Conservation (phyloP, 2,329 filamentous ascomycete genomes). For the Sclerotinia sclerotiorum region DNA sequence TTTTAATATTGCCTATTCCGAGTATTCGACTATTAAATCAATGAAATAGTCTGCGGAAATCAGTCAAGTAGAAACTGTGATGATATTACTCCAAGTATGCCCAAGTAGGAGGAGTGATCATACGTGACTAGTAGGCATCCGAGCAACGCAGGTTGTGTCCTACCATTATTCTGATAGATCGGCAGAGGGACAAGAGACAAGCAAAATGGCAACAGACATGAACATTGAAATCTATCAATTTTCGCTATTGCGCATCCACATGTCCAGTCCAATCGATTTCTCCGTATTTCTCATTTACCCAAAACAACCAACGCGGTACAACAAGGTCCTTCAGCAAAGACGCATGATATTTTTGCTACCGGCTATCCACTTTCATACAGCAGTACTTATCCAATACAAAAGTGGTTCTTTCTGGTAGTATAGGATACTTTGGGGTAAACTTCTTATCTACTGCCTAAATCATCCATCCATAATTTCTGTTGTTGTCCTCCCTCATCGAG, state of each 20-base stretch:
- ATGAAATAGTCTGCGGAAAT: too few species aligned
- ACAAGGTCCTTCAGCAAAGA: background rate
- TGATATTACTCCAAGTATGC: too few species aligned
- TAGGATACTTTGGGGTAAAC: too few species aligned
- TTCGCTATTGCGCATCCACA: background rate
- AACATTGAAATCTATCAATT: background rate
- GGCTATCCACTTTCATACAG: background rate
- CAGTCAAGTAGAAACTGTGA: too few species aligned
- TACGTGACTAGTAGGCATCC: background rate
- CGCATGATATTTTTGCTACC: background rate
- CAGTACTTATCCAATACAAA: background rate
- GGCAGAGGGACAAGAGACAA: background rate
- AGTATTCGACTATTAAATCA: too few species aligned
- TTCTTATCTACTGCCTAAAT: too few species aligned
- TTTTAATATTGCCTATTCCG: constrained; percentile 27
- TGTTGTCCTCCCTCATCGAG: too few species aligned
- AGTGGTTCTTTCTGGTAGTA: constrained; percentile 1
- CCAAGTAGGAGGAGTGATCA: background rate
- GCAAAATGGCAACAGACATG: background rate
- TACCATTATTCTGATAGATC: background rate
- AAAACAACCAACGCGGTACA: background rate
- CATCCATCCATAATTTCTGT: too few species aligned
- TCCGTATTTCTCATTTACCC: background rate
- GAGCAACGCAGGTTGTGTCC: background rate
- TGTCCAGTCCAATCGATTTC: background rate